Base-by-base conservation (phyloP, 371 early-diverging fungal genomes). In the Umbelopsis sp. region DNA sequence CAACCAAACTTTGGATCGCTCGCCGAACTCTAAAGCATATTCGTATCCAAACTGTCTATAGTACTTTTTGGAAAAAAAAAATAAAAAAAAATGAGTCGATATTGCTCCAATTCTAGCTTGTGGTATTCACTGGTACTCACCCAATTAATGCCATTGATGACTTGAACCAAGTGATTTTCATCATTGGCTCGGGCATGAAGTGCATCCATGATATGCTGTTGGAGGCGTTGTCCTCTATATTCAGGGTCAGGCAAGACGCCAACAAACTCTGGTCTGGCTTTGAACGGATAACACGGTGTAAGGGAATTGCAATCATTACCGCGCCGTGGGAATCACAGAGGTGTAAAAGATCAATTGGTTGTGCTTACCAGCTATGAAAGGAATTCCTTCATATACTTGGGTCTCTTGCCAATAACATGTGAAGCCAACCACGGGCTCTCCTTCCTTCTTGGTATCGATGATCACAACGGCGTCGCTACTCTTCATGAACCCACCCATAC, bases 121-220 rank as follows among this genome's bases (percentile, higher is more conserved):
- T 41, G 5, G 12, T 35, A 48, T 35, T 32, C 1, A 35, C 32
- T 1, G 37, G 16, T 18, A 35, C 57, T 57, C 18, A 57, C 57
- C 57, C 57, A 57, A 16, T 32, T 35, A 29, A 57, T 57, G 5
- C 57, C 57, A 57, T 12, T 37, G 37, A 57, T 57, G 12, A 57
- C 57, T 35, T 57, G 57, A 2, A 96, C 95, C 24, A 96, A 94
- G 2, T 93, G 91, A 65, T 86, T 94, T 25, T 94, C 95, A 2
- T 91, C 93, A 7, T 82, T 77, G 0, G 96, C 94, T 65, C 91
- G 90, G 77, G 96, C 96, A 69, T 96, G 96, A 50, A 96, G 83
- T 14, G 93, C 77, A 75, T 96, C 87, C 51, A 81, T 73, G 8
- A 88, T 69, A 11, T 80, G 69, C 76, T 94, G 95, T 1, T 57